phyloP scores from a whole-genome alignment of 2,329 filamentous ascomycete genomes.

The Penicillium sp. region DNA sequence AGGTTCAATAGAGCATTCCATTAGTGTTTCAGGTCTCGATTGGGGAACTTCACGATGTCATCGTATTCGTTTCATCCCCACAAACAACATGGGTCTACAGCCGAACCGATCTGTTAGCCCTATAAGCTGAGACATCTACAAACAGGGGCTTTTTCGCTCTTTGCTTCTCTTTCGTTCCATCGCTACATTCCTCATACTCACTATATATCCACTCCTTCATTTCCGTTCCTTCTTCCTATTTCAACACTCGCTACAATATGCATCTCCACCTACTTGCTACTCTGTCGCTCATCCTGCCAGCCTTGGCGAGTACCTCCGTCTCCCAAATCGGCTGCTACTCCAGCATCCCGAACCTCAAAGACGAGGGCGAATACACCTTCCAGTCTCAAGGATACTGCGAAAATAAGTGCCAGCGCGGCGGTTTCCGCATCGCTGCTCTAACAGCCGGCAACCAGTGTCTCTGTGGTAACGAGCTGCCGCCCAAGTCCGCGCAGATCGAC shows the following conservation, averaged over 20 bases:
- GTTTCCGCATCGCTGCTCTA: constrained; percentile 18
- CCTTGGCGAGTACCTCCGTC: neutral
- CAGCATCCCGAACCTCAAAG: constrained; percentile 7
- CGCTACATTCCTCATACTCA: neutral
- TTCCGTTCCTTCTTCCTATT: neutral
- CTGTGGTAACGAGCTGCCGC: constrained; percentile 22
- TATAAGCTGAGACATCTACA: constrained; percentile 5
- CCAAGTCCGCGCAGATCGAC: constrained; percentile 12
- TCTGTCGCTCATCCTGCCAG: constrained; percentile 11
- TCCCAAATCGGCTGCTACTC: constrained; percentile 19
- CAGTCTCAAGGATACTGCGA: constrained; percentile 16
- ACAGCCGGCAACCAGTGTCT: constrained; percentile 18
- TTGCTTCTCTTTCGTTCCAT: neutral
- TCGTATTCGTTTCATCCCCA: constrained; percentile 9
- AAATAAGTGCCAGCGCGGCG: constrained; percentile 8
- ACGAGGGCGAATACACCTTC: constrained; percentile 4
- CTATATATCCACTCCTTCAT: neutral
- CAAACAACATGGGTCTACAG: constrained; percentile 8
- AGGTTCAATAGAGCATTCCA: constrained; percentile 10
- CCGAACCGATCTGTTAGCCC: neutral
- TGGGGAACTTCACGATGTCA: constrained; percentile 10
- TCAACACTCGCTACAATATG: constrained; percentile 8
- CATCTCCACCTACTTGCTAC: constrained; percentile 9
- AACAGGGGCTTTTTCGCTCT: neutral
- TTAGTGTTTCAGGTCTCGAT: constrained; percentile 16